These are phyloP conservation scores for Dissophora globulifera DNA, from an alignment of 192 early-diverging fungal species.

Conservation along the genomic window DNA sequence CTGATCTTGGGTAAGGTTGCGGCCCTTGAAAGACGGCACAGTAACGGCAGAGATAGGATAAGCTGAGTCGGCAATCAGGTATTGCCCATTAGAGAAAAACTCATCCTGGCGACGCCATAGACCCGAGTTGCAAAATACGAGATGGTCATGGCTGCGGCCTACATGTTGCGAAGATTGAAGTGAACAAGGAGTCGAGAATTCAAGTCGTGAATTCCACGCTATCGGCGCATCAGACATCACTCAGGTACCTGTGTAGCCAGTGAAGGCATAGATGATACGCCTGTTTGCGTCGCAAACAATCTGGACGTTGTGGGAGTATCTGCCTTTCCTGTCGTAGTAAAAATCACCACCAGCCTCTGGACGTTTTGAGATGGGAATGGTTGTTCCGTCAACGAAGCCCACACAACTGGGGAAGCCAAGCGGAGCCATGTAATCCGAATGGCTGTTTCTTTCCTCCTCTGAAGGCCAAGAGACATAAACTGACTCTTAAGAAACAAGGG, in stretches of 20 bases:
- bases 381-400: conserved; percentile 10
- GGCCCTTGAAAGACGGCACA: background rate
- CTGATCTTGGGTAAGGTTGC: background rate
- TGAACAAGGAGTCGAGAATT: too few relatives aligned
- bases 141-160: too few relatives aligned
- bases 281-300: too few relatives aligned
- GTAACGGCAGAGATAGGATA: background rate
- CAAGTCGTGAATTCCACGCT: too few relatives aligned
- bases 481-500: background rate
- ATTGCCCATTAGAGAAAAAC: background rate
- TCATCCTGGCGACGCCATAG: background rate
- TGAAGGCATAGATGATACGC: background rate
- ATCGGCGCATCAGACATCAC: too few relatives aligned
- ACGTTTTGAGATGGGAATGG: background rate
- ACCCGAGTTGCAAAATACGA: background rate
- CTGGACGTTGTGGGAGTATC: too few relatives aligned
- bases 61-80: background rate
- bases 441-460: background rate
- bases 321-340: background rate
- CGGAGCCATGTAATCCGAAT: background rate
- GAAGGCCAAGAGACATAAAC: conserved; percentile 6
- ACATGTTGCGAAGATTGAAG: too few relatives aligned
- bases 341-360: background rate
- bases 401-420: conserved; percentile 1
- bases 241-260: background rate